Evolutionary conservation across 331 rosid species (phyloP).

Genomic region (Cydonia oblonga): DNA sequence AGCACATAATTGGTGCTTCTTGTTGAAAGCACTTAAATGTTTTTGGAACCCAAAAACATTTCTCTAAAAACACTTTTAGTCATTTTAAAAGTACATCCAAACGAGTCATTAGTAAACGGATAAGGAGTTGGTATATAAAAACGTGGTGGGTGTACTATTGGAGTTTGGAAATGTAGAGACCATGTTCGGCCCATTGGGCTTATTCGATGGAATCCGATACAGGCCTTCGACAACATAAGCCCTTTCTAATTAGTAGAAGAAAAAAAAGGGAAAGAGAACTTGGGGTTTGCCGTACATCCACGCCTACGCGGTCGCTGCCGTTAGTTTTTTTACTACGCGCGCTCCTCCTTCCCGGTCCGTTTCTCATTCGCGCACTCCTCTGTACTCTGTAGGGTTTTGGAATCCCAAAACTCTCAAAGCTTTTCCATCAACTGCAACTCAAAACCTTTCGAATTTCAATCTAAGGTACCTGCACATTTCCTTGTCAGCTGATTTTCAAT

Average conservation of each 20-base stretch:
- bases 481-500: neutral
- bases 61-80: no score
- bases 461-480: neutral
- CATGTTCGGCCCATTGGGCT: neutral
- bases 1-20: no score
- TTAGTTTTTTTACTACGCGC: neutral
- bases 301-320: neutral
- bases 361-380: neutral
- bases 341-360: neutral
- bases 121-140: no score
- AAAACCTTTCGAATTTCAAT: neutral
- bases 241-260: neutral
- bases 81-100: no score
- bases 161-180: neutral
- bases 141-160: rapidly evolving
- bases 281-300: conserved; percentile 1
- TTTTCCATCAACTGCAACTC: neutral
- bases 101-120: no score
- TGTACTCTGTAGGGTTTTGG: neutral
- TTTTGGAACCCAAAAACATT: no score
- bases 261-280: neutral
- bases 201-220: neutral
- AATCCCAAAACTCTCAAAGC: neutral
- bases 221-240: neutral
- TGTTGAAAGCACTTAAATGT: no score